Evolutionary conservation across 2,329 filamentous ascomycete genomes (phyloP).

Genomic region (Cadophora malorum): DNA sequence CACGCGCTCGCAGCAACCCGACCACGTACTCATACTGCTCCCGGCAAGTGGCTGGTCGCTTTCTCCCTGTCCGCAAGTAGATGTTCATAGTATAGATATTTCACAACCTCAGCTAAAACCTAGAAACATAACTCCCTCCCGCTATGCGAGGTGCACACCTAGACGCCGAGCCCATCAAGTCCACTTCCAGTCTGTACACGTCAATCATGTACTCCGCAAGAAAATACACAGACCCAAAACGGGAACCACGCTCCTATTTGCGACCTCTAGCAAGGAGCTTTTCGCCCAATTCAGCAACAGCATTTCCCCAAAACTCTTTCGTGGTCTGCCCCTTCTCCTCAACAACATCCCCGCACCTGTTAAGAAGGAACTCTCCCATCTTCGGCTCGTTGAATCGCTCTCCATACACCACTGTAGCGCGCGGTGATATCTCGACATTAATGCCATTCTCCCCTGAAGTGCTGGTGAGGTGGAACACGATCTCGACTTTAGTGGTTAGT

Average conservation of each 20-base stretch:
- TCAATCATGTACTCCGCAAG: slow-evolving; percentile 2
- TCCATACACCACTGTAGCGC: slow-evolving; percentile 74
- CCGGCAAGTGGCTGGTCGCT: no score
- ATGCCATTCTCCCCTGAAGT: slow-evolving; percentile 55
- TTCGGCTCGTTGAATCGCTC: slow-evolving; percentile 78
- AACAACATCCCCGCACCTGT: slow-evolving; percentile 53
- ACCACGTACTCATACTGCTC: no score
- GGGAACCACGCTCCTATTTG: slow-evolving; percentile 47
- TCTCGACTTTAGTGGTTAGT: slow-evolving; percentile 72
- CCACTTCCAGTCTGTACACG: background rate
- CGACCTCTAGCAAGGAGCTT: slow-evolving; percentile 61
- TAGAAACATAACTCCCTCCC: background rate
- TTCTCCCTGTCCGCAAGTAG: background rate
- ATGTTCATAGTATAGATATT: background rate
- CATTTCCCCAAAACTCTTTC: slow-evolving; percentile 59
- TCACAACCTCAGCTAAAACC: background rate
- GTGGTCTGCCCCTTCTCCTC: slow-evolving; percentile 46
- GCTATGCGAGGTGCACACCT: slow-evolving; percentile 9
- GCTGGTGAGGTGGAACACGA: slow-evolving; percentile 62
- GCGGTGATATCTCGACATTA: slow-evolving; percentile 59
- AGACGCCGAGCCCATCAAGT: background rate
- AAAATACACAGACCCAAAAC: background rate
- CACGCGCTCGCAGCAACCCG: no score
- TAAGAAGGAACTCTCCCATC: slow-evolving; percentile 73
- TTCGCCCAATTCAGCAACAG: slow-evolving; percentile 60